These are phyloP conservation scores for Rhamnella rubrinervis DNA, from an alignment of 331 rosid genomes.

Conservation along the genomic window DNA sequence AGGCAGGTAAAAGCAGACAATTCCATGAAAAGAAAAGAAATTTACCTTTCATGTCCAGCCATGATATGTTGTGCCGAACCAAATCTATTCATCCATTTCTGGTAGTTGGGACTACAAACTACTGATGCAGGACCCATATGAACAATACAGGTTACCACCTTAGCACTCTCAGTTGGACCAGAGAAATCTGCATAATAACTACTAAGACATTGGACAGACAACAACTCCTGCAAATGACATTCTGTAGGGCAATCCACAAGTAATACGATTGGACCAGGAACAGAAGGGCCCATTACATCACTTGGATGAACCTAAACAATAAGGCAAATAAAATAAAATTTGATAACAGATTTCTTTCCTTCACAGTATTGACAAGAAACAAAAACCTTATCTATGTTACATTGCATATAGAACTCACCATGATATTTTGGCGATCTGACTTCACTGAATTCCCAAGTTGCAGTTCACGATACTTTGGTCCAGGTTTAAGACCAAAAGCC, in stretches of 20 bases:
- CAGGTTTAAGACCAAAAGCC: slow-evolving; percentile 75
- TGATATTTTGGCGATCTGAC: slow-evolving; percentile 64
- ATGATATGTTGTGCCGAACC: slow-evolving; percentile 77
- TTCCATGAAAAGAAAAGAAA: not conserved
- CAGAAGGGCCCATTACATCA: slow-evolving; percentile 88
- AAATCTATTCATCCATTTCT: slow-evolving; percentile 80
- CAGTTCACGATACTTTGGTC: slow-evolving; percentile 77
- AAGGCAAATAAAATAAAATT: slow-evolving; percentile 20
- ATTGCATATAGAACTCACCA: slow-evolving; percentile 47
- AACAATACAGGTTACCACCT: slow-evolving; percentile 64
- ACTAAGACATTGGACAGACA: slow-evolving; percentile 51
- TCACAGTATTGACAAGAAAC: slow-evolving; percentile 16
- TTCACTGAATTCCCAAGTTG: slow-evolving; percentile 77
- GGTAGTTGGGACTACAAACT: slow-evolving; percentile 56
- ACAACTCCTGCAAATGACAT: slow-evolving; percentile 67
- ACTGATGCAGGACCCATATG: slow-evolving; percentile 81
- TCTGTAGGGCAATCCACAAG: slow-evolving; percentile 88
- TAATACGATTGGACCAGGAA: slow-evolving; percentile 93
- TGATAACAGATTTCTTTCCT: slow-evolving; percentile 12
- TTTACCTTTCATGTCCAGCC: slow-evolving; percentile 90
- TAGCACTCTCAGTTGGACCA: slow-evolving; percentile 42
- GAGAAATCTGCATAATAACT: slow-evolving; percentile 47
- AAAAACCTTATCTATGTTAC: not conserved
- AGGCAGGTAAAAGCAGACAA: not conserved
- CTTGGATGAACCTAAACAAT: slow-evolving; percentile 75